A percentile compares a stretch with the other conserved stretches of the same genome.
Evolutionary conservation across 768 basidiomycete genomes (phyloP).

Genomic region (Lactarius psammicola): DNA sequence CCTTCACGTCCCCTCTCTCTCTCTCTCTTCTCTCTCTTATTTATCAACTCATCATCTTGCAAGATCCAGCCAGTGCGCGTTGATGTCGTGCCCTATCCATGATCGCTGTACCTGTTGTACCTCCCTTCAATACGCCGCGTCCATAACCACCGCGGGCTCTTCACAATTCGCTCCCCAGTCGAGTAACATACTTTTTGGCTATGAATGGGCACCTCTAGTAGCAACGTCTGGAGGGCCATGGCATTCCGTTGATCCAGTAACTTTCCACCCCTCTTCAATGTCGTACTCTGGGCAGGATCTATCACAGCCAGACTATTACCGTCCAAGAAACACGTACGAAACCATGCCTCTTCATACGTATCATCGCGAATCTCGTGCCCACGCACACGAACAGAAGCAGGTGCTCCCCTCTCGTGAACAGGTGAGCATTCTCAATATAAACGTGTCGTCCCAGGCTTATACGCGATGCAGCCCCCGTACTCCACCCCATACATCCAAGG

Average conservation of each 20-base stretch:
- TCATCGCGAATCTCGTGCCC: neutral
- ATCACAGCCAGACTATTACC: conserved; percentile 4
- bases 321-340: neutral
- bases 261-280: conserved; percentile 7
- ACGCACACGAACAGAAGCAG: conserved; percentile 11
- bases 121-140: conserved; percentile 14
- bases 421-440: neutral
- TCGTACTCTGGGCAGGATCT: conserved; percentile 8
- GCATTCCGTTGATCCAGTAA: conserved; percentile 11
- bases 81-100: conserved; percentile 26
- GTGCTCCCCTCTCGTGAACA: neutral
- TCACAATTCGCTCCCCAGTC: conserved; percentile 17
- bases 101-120: conserved; percentile 18
- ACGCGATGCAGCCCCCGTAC: neutral
- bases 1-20: neutral
- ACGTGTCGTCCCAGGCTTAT: neutral
- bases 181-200: conserved; percentile 16
- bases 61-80: neutral
- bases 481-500: conserved; percentile 13
- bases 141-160: conserved; percentile 7
- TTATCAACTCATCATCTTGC: conserved; percentile 9
- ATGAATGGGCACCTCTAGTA: conserved; percentile 16
- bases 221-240: conserved; percentile 4
- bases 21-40: conserved; percentile 9
- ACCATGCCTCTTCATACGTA: neutral